A percentile compares a stretch with the other conserved stretches of the same genome.
These are phyloP conservation scores for Xylaria longipes DNA, from an alignment of 495 filamentous ascomycete species.

Conservation along the genomic window DNA sequence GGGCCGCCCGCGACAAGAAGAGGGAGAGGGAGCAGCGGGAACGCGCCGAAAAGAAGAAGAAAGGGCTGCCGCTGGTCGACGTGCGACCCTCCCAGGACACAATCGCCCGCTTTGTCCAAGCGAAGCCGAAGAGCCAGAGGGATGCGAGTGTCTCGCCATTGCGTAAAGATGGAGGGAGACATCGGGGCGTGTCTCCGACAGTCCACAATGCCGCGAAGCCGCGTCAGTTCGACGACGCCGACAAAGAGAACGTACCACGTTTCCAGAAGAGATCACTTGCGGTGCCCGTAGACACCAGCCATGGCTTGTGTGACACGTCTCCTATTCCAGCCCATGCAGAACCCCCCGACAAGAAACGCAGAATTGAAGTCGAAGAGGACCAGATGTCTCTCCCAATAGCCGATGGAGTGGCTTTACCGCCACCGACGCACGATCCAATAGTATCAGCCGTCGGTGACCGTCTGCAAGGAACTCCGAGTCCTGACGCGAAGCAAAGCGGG, in stretches of 20 bases:
- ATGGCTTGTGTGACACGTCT: neutral
- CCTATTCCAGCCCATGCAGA: neutral
- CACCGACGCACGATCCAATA: neutral
- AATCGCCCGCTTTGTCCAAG: slow-evolving; percentile 49
- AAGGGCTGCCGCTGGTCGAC: slow-evolving; percentile 48
- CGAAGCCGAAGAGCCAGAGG: slow-evolving; percentile 35
- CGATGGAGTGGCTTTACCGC: neutral
- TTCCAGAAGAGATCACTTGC: neutral
- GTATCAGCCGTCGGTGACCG: neutral
- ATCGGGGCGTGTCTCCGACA: slow-evolving; percentile 17
- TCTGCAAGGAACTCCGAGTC: neutral
- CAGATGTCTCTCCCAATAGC: neutral
- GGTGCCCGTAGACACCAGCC: neutral
- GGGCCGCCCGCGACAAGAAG: slow-evolving; percentile 50
- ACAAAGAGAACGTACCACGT: slow-evolving; percentile 22
- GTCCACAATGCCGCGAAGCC: slow-evolving; percentile 17
- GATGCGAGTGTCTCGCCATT: slow-evolving; percentile 23
- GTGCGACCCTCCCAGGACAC: slow-evolving; percentile 53
- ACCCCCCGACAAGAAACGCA: slow-evolving; percentile 19
- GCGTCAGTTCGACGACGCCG: slow-evolving; percentile 26
- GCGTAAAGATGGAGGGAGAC: neutral
- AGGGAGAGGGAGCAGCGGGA: slow-evolving; percentile 47
- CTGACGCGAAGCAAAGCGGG: neutral
- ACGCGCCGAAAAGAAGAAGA: slow-evolving; percentile 45
- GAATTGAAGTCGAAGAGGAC: neutral